Evolutionary conservation across 441 rosid genomes (phyloP).

Genomic region (Bocquillonia castaneifolia): DNA sequence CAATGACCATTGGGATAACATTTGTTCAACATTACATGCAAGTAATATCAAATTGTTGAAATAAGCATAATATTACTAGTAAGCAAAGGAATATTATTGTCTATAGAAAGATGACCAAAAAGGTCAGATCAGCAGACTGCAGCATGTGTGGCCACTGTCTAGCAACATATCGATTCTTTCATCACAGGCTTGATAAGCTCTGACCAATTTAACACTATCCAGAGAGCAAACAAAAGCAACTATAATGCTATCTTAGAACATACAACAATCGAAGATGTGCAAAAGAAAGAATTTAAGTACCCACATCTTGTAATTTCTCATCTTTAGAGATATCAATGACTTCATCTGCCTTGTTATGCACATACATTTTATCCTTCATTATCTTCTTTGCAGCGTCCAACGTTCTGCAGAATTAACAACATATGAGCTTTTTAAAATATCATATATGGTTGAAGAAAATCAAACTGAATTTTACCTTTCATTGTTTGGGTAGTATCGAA

Average conservation of each 20-base stretch:
- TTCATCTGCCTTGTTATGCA: constrained; percentile 61
- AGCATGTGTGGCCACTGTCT: neutral
- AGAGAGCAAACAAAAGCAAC: neutral
- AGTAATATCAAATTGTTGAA: neutral
- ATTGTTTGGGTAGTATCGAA: constrained; percentile 75
- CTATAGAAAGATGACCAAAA: neutral
- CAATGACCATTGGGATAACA: neutral
- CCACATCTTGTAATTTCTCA: constrained; percentile 67
- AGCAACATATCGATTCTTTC: neutral
- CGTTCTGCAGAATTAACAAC: constrained; percentile 51
- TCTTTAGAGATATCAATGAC: constrained; percentile 61
- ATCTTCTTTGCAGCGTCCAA: constrained; percentile 62
- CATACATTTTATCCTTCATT: constrained; percentile 66
- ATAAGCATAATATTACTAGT: neutral
- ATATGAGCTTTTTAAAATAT: constrained; percentile 21
- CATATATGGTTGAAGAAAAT: constrained; percentile 10
- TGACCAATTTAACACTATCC: neutral
- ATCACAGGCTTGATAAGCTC: neutral
- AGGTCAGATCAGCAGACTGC: constrained; percentile 1
- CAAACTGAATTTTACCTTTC: constrained; percentile 54
- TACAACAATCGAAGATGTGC: constrained; percentile 1
- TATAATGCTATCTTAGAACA: constrained; percentile 4
- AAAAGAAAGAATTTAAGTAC: constrained; percentile 25
- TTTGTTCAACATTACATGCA: neutral
- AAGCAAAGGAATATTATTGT: neutral